Conservation (phyloP, 768 basidiomycete genomes). For the Guyanaporus albipodus region DNA sequence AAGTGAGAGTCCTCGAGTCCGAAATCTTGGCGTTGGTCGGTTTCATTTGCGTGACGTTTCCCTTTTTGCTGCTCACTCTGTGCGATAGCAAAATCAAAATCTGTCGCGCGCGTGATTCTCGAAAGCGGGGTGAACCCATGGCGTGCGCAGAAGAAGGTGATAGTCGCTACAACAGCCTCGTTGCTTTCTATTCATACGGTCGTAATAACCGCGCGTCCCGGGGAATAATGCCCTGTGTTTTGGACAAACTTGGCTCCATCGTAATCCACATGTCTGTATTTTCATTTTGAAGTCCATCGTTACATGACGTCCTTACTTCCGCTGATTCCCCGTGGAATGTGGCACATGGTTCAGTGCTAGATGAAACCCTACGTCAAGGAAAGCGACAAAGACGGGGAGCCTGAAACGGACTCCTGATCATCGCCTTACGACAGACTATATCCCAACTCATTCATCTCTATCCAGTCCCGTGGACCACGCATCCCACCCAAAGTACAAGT, state of each 20-base stretch:
- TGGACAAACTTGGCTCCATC: neutral
- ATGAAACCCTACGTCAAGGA: too few species aligned
- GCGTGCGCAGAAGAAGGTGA: neutral
- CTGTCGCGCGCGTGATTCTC: neutral
- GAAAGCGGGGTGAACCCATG: neutral
- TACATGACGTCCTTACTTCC: neutral
- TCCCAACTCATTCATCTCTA: neutral
- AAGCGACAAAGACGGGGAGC: neutral
- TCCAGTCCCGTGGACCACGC: neutral
- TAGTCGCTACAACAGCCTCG: neutral
- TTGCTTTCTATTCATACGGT: neutral
- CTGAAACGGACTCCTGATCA: neutral
- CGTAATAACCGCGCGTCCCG: neutral
- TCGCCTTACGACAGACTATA: neutral
- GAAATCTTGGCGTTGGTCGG: slow-evolving; percentile 58
- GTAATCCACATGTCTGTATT: neutral
- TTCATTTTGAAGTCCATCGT: neutral
- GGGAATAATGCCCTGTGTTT: neutral
- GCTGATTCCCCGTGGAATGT: neutral
- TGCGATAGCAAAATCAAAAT: slow-evolving; percentile 22
- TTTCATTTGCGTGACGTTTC: neutral
- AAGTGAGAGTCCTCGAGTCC: slow-evolving; percentile 54
- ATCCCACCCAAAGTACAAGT: neutral
- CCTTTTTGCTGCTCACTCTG: slow-evolving; percentile 5
- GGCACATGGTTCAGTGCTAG: too few species aligned